Base-by-base conservation (phyloP, 208 protist species). In the Trypanosoma caninum region DNA sequence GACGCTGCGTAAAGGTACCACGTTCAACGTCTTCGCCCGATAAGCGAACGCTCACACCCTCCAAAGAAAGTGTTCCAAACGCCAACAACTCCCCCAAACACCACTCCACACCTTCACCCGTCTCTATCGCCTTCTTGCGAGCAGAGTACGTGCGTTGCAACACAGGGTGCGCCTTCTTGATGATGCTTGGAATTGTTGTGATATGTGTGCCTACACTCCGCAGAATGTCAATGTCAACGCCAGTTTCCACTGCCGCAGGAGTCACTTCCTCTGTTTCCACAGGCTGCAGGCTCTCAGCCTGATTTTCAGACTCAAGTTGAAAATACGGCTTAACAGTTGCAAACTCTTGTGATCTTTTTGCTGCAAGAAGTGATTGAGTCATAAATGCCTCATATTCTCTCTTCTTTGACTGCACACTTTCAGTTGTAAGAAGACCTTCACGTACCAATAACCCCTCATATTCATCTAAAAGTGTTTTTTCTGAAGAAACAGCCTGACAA, bases 1-100 rank as follows among this genome's bases (percentile, higher is more conserved):
- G 98, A 55, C 98, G 92, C 69, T 99, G 94, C 56, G 97, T 91
- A 82, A 99, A 99, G 31, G 98, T 99, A 38, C 98, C 98, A 48
- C 98, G 87, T 82, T 99, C 97, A n/a, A 98, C 95, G 77, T 99
- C 98, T 81, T 98, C 94, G 30, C 93, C 94, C 25, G 84, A 89
- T 13, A 98, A 56, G 27, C 98, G 96, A 2, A 99, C 89, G 45
- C 90, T 93, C 54, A 85, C 78, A 42, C 95, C 95, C 59, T 99
- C 92, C 18, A 92, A 63, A 3, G 98, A 74, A 7, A 98, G 66
- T 3, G 96, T 91, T 31, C 88, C 97, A 56, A 98, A 93, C 22
- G 97, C 97, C 22, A 99, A 74, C 45, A 94, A 72, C 77, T 99
- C 97, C 22, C 74, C 97, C n/a, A 89, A 84, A 61, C 86, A 97